Base-by-base conservation (phyloP, 2,329 filamentous ascomycete genomes). In the Coniochaeta pulveracea region DNA sequence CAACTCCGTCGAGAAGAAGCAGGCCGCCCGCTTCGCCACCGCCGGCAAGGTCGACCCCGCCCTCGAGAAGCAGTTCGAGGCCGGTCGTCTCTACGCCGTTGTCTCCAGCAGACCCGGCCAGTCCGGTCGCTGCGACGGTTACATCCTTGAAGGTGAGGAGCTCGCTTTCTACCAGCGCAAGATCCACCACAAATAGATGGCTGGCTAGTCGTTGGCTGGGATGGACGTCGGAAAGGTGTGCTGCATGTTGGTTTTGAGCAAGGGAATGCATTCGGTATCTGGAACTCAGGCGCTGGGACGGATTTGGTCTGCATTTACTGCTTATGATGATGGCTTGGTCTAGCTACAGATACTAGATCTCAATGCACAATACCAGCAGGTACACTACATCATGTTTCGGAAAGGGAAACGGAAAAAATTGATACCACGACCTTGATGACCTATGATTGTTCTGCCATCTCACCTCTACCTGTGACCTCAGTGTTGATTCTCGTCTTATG, bases 91-190 rank as follows among this genome's bases (percentile, higher is more conserved):
- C 52, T 95, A 80, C 68, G 91, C 91, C 55, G 83, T 95, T 51
- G 70, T 98, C 55, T 76, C 89, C 53, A 91, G 82, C 63, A 78
- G 91, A 57, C 91, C 91, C 49, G 91, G 91, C 55, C 91, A 98
- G 82, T 91, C 84, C 62, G 91, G 91, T 56, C 86, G 91, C 68
- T 78, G 76, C 56, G 91, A 98, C 63, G 91, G 91, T 49, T 98
- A 98, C 75, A 80, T 98, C 64, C 76, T 98, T 49, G 91, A 98
- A 80, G 91, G 91, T 57, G 91, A 98, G 67, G 91, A 98, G 80
- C 77, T 98, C 58, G 86, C 88, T 65, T 98, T 98, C 84, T 98
- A 98, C 85, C 88, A 94, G 81, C 84, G 84, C 72, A 88, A 88
- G 71, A 85, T 96, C 66, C 84, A 91, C 80, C n/a, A n/a, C n/a